phyloP scores from a whole-genome alignment of 345 rosid species.

The Salix arbutifolia region DNA sequence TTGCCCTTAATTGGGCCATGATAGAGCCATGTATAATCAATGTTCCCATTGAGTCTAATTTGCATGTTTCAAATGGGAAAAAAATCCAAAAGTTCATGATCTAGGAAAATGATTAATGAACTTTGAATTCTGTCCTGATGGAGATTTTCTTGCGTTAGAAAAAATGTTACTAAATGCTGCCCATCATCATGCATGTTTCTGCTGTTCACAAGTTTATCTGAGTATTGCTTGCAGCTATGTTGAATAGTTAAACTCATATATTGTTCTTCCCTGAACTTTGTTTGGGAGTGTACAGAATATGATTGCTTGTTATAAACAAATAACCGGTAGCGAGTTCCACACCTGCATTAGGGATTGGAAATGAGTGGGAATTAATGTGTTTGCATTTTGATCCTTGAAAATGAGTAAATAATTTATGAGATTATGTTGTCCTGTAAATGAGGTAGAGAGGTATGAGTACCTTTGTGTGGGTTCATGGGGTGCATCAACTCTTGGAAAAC shows the following conservation, averaged over 20 bases:
- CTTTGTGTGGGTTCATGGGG: background rate
- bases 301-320: background rate
- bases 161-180: background rate
- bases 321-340: background rate
- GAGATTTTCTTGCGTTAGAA: background rate
- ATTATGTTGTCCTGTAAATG: background rate
- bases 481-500: background rate
- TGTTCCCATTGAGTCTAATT: background rate
- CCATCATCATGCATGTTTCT: background rate
- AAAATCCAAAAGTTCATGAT: background rate
- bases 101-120: background rate
- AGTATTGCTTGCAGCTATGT: background rate
- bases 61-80: background rate
- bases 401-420: background rate
- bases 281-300: background rate
- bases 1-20: background rate
- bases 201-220: background rate
- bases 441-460: background rate
- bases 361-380: background rate
- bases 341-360: background rate
- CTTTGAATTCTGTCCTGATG: background rate
- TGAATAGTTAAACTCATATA: background rate
- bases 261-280: background rate
- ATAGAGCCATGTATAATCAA: background rate
- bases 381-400: background rate